phyloP scores from a whole-genome alignment of 495 filamentous ascomycete species.

The Cudoniella acicularis region DNA sequence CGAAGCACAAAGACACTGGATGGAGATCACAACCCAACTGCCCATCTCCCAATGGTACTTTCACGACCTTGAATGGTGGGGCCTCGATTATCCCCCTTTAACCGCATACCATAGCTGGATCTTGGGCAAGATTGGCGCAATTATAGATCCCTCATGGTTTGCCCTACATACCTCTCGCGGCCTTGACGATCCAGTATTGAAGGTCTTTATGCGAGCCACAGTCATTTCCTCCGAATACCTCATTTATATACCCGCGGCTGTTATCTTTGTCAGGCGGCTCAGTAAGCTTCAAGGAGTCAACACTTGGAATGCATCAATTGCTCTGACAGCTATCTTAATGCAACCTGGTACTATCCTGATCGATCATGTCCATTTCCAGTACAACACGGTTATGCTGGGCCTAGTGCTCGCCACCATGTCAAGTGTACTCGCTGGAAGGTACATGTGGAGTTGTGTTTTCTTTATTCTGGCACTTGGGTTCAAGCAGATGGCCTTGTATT shows the following conservation, averaged over 20 bases:
- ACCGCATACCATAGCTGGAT: slow-evolving; percentile 98
- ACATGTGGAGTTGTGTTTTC: slow-evolving; percentile 85
- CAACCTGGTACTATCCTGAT: slow-evolving; percentile 90
- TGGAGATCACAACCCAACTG: slow-evolving; percentile 88
- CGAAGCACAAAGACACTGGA: slow-evolving; percentile 97
- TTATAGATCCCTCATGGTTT: slow-evolving; percentile 83
- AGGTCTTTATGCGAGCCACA: slow-evolving; percentile 92
- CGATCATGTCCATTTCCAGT: slow-evolving; percentile 98
- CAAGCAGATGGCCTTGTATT: slow-evolving; percentile 99
- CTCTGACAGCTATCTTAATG: slow-evolving; percentile 84
- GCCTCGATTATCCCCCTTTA: slow-evolving; percentile 93
- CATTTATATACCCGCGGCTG: slow-evolving; percentile 77
- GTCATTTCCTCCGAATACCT: slow-evolving; percentile 88
- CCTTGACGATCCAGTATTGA: slow-evolving; percentile 70
- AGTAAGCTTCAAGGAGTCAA: slow-evolving; percentile 65
- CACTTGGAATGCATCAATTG: slow-evolving; percentile 76
- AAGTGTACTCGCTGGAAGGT: slow-evolving; percentile 77
- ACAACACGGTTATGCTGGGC: slow-evolving; percentile 97
- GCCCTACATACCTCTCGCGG: slow-evolving; percentile 81
- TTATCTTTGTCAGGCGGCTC: slow-evolving; percentile 77
- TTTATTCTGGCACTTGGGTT: slow-evolving; percentile 92
- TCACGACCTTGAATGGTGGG: slow-evolving; percentile 96
- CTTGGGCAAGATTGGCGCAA: slow-evolving; percentile 75
- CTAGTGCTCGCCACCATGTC: slow-evolving; percentile 81
- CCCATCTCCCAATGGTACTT: slow-evolving; percentile 96